These are phyloP conservation scores for Colletotrichum sp. DNA, from an alignment of 2,329 filamentous ascomycete species.

Conservation along the genomic window DNA sequence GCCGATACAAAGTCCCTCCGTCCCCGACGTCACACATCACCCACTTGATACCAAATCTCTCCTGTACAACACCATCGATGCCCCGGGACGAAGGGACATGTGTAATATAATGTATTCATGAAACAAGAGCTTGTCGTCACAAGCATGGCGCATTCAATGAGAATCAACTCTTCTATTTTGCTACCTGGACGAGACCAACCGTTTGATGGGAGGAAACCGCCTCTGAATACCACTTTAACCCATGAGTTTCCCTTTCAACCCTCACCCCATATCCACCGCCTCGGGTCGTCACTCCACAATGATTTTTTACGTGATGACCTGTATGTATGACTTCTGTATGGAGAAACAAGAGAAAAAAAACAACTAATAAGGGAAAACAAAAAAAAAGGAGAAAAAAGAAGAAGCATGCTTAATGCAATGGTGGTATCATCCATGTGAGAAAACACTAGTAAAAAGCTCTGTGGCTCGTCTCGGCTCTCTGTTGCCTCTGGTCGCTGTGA, in stretches of 20 bases:
- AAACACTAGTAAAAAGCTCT: conserved; percentile 22
- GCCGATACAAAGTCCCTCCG: background rate
- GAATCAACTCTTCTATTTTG: conserved; percentile 15
- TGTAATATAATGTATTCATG: conserved; percentile 18
- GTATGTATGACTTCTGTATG: conserved; percentile 20
- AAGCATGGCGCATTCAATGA: background rate
- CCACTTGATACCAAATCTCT: background rate
- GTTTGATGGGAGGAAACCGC: background rate
- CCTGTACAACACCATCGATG: conserved; percentile 9
- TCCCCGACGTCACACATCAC: background rate
- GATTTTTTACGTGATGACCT: conserved; percentile 19
- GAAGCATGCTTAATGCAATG: conserved; percentile 41
- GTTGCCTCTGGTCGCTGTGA: conserved; percentile 18
- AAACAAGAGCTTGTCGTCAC: background rate
- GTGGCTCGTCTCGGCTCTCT: conserved; percentile 19
- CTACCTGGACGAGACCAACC: conserved; percentile 3
- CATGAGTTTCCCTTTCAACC: background rate
- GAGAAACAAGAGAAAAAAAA: conserved; percentile 20
- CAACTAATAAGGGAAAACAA: conserved; percentile 6
- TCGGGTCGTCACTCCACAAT: conserved; percentile 5
- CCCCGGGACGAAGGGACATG: background rate
- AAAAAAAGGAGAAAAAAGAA: conserved; percentile 27
- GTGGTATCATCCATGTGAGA: conserved; percentile 47
- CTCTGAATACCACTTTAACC: conserved; percentile 6
- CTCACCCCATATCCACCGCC: background rate